Conservation (phyloP, 257 asterid species). For the Nemophila menziesii region DNA sequence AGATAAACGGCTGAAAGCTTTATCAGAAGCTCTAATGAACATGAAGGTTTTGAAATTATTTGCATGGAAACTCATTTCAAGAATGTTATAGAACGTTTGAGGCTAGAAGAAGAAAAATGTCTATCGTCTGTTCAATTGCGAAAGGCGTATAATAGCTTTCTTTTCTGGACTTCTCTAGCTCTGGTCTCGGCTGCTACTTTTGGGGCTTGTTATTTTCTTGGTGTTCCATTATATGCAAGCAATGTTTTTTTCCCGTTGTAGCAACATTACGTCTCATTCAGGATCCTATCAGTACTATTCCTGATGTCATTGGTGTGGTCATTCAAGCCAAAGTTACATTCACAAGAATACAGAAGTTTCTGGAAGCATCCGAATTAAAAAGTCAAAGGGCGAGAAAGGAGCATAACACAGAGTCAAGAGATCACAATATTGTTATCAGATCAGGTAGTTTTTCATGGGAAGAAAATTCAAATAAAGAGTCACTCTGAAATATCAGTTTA, state of each 20-base stretch:
- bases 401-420: not conserved
- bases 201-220: slow-evolving; percentile 21
- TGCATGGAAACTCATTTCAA: slow-evolving; percentile 30
- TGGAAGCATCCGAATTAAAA: slow-evolving; percentile 25
- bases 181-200: slow-evolving; percentile 28
- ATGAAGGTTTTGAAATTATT: slow-evolving; percentile 30
- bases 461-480: slow-evolving; percentile 1
- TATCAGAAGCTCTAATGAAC: slow-evolving; percentile 21
- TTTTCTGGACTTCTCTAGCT: slow-evolving; percentile 31
- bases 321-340: slow-evolving; percentile 30
- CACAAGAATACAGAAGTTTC: slow-evolving; percentile 24
- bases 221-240: slow-evolving; percentile 20
- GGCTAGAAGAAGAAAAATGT: slow-evolving; percentile 21
- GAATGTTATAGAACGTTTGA: slow-evolving; percentile 12
- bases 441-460: slow-evolving; percentile 24
- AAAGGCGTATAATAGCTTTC: slow-evolving; percentile 18
- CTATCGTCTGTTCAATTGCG: slow-evolving; percentile 12
- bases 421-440: slow-evolving; percentile 11
- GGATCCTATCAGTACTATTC: slow-evolving; percentile 28
- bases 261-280: slow-evolving; percentile 29
- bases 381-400: slow-evolving; percentile 3
- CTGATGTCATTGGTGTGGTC: slow-evolving; percentile 24
- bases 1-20: slow-evolving; percentile 23
- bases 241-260: slow-evolving; percentile 27
- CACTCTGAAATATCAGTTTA: slow-evolving; percentile 12